Evolutionary conservation across 441 rosid species (phyloP).

Genomic region (Gossypium lobatum): DNA sequence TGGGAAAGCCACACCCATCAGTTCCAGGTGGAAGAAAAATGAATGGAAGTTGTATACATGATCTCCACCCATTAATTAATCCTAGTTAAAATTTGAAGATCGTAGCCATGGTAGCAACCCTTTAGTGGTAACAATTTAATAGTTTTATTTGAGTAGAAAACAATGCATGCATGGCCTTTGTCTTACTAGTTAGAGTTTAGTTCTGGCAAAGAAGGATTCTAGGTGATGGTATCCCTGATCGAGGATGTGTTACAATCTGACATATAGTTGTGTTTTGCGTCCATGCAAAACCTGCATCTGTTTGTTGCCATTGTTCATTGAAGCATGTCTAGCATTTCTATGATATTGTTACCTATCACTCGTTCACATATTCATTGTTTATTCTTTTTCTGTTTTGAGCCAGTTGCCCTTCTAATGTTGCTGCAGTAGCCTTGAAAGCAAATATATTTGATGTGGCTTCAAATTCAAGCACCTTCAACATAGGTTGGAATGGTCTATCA

Average conservation of each 20-base stretch:
- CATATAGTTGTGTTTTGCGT: neutral
- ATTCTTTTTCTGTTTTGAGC: constrained; percentile 18
- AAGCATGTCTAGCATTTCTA: neutral
- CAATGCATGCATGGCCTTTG: neutral
- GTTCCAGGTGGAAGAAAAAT: constrained; percentile 3
- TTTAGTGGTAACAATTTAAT: neutral
- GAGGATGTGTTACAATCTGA: neutral
- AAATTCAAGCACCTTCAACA: constrained; percentile 34
- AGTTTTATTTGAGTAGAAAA: neutral
- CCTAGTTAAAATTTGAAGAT: neutral
- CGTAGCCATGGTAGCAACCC: neutral
- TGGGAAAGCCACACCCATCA: neutral
- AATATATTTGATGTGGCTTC: constrained; percentile 63
- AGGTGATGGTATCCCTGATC: neutral
- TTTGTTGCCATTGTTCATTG: constrained; percentile 1
- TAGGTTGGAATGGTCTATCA: constrained; percentile 43
- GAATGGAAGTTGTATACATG: neutral
- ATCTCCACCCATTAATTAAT: neutral
- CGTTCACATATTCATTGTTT: neutral
- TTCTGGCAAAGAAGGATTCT: neutral
- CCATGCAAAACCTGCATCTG: neutral
- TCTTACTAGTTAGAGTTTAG: neutral
- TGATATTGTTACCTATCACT: neutral
- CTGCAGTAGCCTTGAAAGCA: constrained; percentile 50
- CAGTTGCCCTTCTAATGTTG: constrained; percentile 75